Evolutionary conservation across 768 basidiomycete genomes (phyloP).

Genomic region (Jaapia argillacea): DNA sequence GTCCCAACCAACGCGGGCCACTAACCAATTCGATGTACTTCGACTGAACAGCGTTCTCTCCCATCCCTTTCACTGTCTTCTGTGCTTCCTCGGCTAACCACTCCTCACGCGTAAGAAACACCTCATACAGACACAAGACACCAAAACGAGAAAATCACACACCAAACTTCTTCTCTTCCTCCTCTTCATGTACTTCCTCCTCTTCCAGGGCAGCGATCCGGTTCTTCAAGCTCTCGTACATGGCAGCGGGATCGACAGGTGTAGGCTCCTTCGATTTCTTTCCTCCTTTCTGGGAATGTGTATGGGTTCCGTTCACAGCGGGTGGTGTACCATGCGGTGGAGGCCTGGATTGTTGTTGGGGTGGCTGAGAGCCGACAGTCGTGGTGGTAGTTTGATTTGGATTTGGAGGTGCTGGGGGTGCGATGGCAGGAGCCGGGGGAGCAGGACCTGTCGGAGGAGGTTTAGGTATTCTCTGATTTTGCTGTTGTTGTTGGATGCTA

Average conservation of each 20-base stretch:
- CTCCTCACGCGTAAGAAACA: slow-evolving; percentile 9
- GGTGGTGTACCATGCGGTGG: slow-evolving; percentile 2
- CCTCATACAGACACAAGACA: slow-evolving; percentile 5
- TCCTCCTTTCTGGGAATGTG: slow-evolving; percentile 18
- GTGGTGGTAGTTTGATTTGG: slow-evolving; percentile 15
- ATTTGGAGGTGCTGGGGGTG: slow-evolving; percentile 45
- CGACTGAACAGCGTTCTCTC: slow-evolving; percentile 72
- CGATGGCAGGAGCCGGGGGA: slow-evolving; percentile 46
- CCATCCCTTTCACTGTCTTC: slow-evolving; percentile 74
- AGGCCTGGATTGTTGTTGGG: neutral
- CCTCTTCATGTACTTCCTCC: slow-evolving; percentile 78
- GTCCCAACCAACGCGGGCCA: slow-evolving; percentile 8
- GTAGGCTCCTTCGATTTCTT: slow-evolving; percentile 66
- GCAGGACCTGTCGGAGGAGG: slow-evolving; percentile 21
- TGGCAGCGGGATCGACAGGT: slow-evolving; percentile 71
- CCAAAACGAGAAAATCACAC: too few species aligned
- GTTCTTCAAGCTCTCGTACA: slow-evolving; percentile 85
- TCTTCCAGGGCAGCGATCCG: slow-evolving; percentile 86
- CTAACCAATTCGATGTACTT: slow-evolving; percentile 86
- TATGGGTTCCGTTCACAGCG: slow-evolving; percentile 6
- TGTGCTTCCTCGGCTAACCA: slow-evolving; percentile 81
- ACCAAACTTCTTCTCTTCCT: slow-evolving; percentile 78
- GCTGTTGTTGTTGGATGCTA: neutral
- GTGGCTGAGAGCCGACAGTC: slow-evolving; percentile 11
- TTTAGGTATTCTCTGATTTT: slow-evolving; percentile 9